Percentiles rank a stretch among this genome's conserved stretches.
Conservation (phyloP, 345 rosid species). For the Pseudoturritis turrita region DNA sequence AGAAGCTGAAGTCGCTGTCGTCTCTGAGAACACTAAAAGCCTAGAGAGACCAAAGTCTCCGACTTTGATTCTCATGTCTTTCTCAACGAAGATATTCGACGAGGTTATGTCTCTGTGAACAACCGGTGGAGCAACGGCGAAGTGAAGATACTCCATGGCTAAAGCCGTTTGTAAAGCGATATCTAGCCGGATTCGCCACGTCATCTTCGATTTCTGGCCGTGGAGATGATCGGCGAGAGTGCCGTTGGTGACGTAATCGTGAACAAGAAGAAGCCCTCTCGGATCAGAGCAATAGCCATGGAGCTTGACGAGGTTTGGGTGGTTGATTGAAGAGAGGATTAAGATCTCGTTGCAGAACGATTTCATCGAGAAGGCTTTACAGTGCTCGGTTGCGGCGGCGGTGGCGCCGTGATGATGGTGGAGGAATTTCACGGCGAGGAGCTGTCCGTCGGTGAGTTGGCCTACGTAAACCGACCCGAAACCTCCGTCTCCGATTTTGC, state of each 20-base stretch:
- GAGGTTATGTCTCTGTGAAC: slow-evolving; percentile 88
- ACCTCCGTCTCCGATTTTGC: slow-evolving; percentile 92
- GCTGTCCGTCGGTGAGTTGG: slow-evolving; percentile 61
- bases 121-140: slow-evolving; percentile 55
- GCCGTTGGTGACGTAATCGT: slow-evolving; percentile 83
- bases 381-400: slow-evolving; percentile 33
- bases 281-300: slow-evolving; percentile 97
- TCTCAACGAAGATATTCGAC: slow-evolving; percentile 79
- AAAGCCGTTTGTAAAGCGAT: slow-evolving; percentile 72
- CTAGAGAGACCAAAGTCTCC: slow-evolving; percentile 90
- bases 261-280: slow-evolving; percentile 81
- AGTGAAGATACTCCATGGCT: slow-evolving; percentile 78
- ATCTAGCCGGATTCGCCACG: slow-evolving; percentile 76
- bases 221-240: slow-evolving; percentile 91
- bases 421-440: slow-evolving; percentile 82
- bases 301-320: slow-evolving; percentile 81
- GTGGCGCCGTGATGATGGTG: slow-evolving; percentile 54
- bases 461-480: slow-evolving; percentile 86
- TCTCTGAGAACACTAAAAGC: slow-evolving; percentile 48
- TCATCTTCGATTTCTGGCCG: slow-evolving; percentile 38
- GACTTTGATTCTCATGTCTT: slow-evolving; percentile 76
- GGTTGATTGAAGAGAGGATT: slow-evolving; percentile 75
- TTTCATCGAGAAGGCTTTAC: slow-evolving; percentile 57
- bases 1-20: slow-evolving; percentile 40
- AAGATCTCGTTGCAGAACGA: slow-evolving; percentile 91